These are phyloP conservation scores for Yamadazyma atlantica DNA, from an alignment of 1,139 yeast species.

Conservation along the genomic window DNA sequence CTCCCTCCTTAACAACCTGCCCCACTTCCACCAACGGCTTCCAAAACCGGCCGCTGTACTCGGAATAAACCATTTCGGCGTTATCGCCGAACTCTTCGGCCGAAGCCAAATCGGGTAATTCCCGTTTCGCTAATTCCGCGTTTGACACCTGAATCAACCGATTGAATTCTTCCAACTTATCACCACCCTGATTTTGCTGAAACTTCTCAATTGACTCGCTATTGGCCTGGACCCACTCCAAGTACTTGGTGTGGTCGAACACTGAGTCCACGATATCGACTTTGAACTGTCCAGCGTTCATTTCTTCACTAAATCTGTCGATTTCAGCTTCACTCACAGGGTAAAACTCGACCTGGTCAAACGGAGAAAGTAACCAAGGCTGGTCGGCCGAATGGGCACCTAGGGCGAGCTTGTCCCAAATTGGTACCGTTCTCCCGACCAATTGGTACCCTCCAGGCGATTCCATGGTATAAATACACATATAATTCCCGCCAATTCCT, in stretches of 20 bases:
- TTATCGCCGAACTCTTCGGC: slow-evolving; percentile 61
- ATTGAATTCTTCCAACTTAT: slow-evolving; percentile 81
- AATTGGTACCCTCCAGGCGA: slow-evolving; percentile 98
- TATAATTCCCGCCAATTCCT: slow-evolving; percentile 97
- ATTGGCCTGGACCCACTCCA: slow-evolving; percentile 75
- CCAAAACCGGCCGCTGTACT: slow-evolving; percentile 96
- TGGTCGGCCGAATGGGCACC: slow-evolving; percentile 60
- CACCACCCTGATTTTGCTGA: slow-evolving; percentile 69
- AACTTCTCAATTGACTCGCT: slow-evolving; percentile 70
- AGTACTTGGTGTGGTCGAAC: slow-evolving; percentile 79
- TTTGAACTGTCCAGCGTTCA: slow-evolving; percentile 75
- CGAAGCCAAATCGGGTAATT: slow-evolving; percentile 38
- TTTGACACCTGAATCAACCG: slow-evolving; percentile 80
- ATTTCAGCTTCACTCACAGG: slow-evolving; percentile 86
- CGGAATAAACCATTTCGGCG: slow-evolving; percentile 86
- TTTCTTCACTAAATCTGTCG: slow-evolving; percentile 68
- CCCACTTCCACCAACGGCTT: slow-evolving; percentile 82
- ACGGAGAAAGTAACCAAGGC: slow-evolving; percentile 90
- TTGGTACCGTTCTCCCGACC: slow-evolving; percentile 94
- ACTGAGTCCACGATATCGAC: slow-evolving; percentile 75
- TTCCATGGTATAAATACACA: slow-evolving; percentile 98
- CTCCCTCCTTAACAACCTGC: slow-evolving; percentile 71
- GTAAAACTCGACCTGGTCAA: slow-evolving; percentile 92
- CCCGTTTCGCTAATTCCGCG: slow-evolving; percentile 63
- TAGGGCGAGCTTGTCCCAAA: slow-evolving; percentile 90